Base-by-base conservation (phyloP, 2,329 filamentous ascomycete genomes). In the Botrytis byssoidea region DNA sequence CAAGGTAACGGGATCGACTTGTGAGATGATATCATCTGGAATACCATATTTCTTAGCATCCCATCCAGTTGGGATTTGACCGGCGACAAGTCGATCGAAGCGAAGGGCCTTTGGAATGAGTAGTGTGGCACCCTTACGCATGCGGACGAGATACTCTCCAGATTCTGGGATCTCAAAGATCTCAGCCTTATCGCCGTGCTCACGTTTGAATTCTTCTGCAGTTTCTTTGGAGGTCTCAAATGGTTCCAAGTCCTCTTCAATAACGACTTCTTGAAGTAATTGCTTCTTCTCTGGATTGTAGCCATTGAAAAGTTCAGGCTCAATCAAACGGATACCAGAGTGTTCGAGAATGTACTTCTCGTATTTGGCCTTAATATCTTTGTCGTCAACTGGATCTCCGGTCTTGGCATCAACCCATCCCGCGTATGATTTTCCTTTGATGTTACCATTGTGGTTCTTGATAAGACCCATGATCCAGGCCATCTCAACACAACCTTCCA, bases 401-500 rank as follows among this genome's bases (percentile, higher is more conserved):
- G 93, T 91, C 89, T 98, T 98, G 82, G 90, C 88, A 81, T 99
- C 96, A 74, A 99, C 93, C 94, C 93, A 99, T 79, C 96, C 96
- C 78, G 95, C 94, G 85, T 99, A 98, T 77, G 92, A 92, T 85
- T 97, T 92, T 82, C 96, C 96, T 86, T 99, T 99, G 82, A 99
- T 90, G 46, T 92, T 91, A 29, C 96, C 96, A 79, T 98, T 98
- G 86, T 97, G 93, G 83, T 99, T 97, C 88, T 95, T 98, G 86
- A 99, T 98, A 74, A 98, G 90, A 81, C 96, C 96, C 95, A 98
- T 99, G 83, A 99, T 94, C 96, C 96, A 99, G 46, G 96, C 95
- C 96, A 99, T 99, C 84, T 99, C 96, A 75, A 99, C 92, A 80
- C 96, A 98, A 44, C 96, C 96, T 83, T 99, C 97, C 22, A 99